Base-by-base conservation (phyloP, 495 filamentous ascomycete genomes). In the Hyphodiscus hymeniophilus region DNA sequence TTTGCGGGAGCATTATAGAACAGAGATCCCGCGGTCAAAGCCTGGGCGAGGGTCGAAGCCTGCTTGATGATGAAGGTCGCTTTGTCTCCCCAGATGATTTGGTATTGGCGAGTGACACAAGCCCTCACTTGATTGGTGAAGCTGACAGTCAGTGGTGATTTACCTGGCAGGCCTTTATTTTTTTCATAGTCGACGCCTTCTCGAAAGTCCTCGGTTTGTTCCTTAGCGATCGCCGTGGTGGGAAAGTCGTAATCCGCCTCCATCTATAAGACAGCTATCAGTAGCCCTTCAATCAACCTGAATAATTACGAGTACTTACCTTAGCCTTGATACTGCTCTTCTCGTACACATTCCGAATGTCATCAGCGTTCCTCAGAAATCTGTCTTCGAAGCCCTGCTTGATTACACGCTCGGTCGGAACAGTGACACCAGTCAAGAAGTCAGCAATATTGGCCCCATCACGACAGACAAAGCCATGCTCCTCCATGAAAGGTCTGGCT, bases 1-100 rank as follows among this genome's bases (percentile, higher is more conserved):
- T 73, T 68, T 7, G 62, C 57, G 57, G 80, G 87, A 11, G 90
- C 60, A 55, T 92, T 81, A 66, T 81, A 91, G 68, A 94, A 96
- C 35, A 95, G 76, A 52, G 77, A 85, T 12, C 82, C 76, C 48
- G 92, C 75, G 60, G 95, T 82, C 20, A 95, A 65, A 12, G 85
- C 72, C 54, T 86, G 81, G 62, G 87, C 82, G 23, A 86, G 50
- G 33, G 85, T 77, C 35, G 77, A 77, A 17, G 70, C 65, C 51
- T 78, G 77, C 59, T 81, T 80, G 62, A 80, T 80, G 53, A 75
- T 58, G 34, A 80, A 72, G 10, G 74, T 75, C 0, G 74, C 69
- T 55, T 76, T 78, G 56, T 82, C 73, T 39, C 77, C 77, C 74
- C 71, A 76, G 17, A 79, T 55, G 23, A 80, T 72, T 55, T 79